Percentiles rank a stretch among this genome's conserved stretches.
phyloP scores from a whole-genome alignment of 129 eudicot genomes.

The Lonicera japonica region DNA sequence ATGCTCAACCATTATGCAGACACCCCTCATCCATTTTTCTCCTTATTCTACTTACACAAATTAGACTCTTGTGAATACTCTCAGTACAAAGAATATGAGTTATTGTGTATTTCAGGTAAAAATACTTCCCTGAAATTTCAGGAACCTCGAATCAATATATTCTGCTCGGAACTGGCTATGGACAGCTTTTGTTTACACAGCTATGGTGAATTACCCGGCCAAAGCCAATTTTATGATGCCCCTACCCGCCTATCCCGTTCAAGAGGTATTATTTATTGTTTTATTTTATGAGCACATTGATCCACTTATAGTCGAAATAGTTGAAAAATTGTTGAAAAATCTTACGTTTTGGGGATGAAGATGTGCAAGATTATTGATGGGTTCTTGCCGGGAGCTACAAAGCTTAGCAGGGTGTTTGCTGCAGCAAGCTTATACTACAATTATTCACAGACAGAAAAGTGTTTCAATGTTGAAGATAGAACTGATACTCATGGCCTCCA shows the following conservation, averaged over 20 bases:
- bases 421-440: slow-evolving; percentile 58
- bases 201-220: slow-evolving; percentile 51
- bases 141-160: slow-evolving; percentile 29
- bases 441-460: slow-evolving; percentile 36
- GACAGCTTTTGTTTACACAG: slow-evolving; percentile 48
- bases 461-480: slow-evolving; percentile 31
- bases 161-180: slow-evolving; percentile 38
- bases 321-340: not conserved
- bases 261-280: slow-evolving; percentile 20
- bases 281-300: not conserved
- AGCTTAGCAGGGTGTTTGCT: slow-evolving; percentile 36
- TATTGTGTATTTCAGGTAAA: too few species aligned
- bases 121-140: too few species aligned
- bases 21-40: too few species aligned
- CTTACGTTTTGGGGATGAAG: slow-evolving; percentile 16
- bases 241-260: slow-evolving; percentile 48
- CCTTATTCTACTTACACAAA: too few species aligned
- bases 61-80: too few species aligned
- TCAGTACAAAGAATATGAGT: too few species aligned
- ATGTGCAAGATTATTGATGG: slow-evolving; percentile 53
- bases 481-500: slow-evolving; percentile 41
- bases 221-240: slow-evolving; percentile 48
- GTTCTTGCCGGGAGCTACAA: slow-evolving; percentile 19
- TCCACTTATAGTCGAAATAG: not conserved
- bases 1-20: too few species aligned